Base-by-base conservation (phyloP, 768 basidiomycete genomes). In the Russula brevipes region DNA sequence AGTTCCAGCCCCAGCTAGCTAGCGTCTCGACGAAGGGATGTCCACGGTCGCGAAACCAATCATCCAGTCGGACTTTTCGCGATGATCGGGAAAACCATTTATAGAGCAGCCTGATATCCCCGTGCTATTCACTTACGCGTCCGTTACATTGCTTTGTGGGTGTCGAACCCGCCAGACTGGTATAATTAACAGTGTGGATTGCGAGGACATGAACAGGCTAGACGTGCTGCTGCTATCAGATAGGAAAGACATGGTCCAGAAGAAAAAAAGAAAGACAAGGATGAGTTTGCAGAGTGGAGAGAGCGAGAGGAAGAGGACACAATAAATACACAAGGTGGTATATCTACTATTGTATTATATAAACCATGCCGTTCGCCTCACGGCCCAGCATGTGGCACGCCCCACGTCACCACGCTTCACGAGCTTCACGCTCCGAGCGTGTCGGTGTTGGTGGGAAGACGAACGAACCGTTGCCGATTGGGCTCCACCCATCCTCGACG, bases 401-500 rank as follows among this genome's bases (percentile, higher is more conserved):
- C 9, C 35, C 31, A 14, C 6, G 17, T 36, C 17, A 60, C 35
- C 47, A 39, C 14, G 19, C 7, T 5, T 64, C 63, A 7, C 58
- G 63, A 9, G 19, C 7, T 5, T 64, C 63, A 7, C 58, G 63
- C 35, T 64, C 57, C 41, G 17, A 4, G 54, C 58, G 66, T 36
- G 57, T 67, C 8, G 74, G 75, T 53, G 74, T 75, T 12, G 80
- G 77, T 16, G 83, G 80, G 67, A 83, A 78, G 38, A 74, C 77
- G 65, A 89, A 87, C 54, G 79, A 77, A 33, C 77, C 79, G 0
- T 42, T 62, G 71, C 79, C 68, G 68, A 89, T 85, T 6, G 88
- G 86, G 73, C 88, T 90, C 90, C 89, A 91, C 2, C 87, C 89
- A 67, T 90, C 91, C 70, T 86, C 88, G n/a, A 83, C 84, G 35